A percentile compares a stretch with the other conserved stretches of the same genome.
phyloP scores from a whole-genome alignment of 306 rosid species.

The Prunus fruticosa region DNA sequence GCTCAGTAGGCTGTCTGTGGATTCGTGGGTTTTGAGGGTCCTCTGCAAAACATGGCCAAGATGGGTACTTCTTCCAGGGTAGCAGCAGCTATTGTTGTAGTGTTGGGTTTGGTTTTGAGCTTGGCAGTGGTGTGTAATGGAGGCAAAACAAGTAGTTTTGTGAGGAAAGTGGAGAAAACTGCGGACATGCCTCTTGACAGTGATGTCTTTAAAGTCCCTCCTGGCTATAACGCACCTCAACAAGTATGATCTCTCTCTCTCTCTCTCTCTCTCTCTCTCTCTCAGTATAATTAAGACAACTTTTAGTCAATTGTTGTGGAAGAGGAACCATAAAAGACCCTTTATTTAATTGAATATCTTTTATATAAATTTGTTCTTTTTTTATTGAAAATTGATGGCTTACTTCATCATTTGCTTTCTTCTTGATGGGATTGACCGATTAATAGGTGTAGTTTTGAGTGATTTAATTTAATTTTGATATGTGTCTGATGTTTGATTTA shows the following conservation, averaged over 20 bases:
- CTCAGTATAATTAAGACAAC: not conserved
- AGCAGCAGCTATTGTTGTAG: not conserved
- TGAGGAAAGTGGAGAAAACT: conserved; percentile 43
- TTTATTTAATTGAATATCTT: too few species aligned
- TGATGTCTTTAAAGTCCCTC: conserved; percentile 31
- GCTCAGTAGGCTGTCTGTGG: too few species aligned
- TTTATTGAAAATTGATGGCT: not conserved
- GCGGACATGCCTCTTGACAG: conserved; percentile 35
- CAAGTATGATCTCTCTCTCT: conserved; percentile 27
- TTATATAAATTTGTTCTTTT: not conserved
- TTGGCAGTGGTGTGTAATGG: not conserved
- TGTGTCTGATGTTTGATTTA: too few species aligned
- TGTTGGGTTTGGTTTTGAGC: conserved; percentile 2
- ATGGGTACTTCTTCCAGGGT: conserved; percentile 32
- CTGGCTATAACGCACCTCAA: conserved; percentile 62
- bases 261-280: not conserved
- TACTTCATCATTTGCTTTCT: not conserved
- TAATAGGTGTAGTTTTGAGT: not conserved
- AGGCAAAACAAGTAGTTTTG: conserved; percentile 1
- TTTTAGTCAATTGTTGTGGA: not conserved
- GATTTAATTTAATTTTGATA: too few species aligned
- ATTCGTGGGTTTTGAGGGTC: too few species aligned
- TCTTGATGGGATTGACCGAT: not conserved
- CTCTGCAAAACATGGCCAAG: too few species aligned
- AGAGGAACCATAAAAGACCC: too few species aligned